Conservation (phyloP, 2,329 filamentous ascomycete species). For the Botrytis byssoidea region DNA sequence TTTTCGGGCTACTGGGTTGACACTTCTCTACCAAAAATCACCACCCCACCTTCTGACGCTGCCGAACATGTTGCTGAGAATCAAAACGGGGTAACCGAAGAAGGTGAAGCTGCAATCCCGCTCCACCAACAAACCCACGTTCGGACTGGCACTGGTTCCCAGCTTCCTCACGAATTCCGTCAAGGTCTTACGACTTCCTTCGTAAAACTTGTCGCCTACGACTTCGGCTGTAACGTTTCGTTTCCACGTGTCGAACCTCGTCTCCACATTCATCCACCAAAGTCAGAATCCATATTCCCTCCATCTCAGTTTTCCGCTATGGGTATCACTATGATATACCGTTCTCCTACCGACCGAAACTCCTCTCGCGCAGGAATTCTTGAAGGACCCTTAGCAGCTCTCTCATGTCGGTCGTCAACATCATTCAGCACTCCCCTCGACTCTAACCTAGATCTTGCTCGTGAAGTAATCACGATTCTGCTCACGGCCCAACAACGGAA, state of each 20-base stretch:
- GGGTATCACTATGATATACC: conserved; percentile 55
- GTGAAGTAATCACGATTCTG: conserved; percentile 59
- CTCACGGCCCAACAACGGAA: conserved; percentile 63
- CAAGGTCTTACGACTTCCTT: conserved; percentile 58
- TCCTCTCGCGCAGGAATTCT: conserved; percentile 58
- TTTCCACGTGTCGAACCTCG: conserved; percentile 58
- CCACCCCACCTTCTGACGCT: conserved; percentile 27
- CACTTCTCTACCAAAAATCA: conserved; percentile 43
- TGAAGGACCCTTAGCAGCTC: conserved; percentile 60
- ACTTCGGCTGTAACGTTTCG: conserved; percentile 62
- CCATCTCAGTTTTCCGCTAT: conserved; percentile 58
- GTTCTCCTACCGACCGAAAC: conserved; percentile 58
- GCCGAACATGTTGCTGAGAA: conserved; percentile 7
- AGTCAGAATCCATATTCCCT: conserved; percentile 33
- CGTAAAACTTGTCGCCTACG: conserved; percentile 63
- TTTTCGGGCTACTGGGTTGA: conserved; percentile 63
- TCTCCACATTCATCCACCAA: conserved; percentile 48
- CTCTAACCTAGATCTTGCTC: conserved; percentile 59
- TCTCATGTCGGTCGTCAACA: conserved; percentile 57
- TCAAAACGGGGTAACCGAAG: conserved; percentile 24
- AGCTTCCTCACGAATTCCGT: conserved; percentile 59
- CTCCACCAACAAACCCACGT: conserved; percentile 27
- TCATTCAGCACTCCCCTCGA: conserved; percentile 55
- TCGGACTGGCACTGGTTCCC: conserved; percentile 51
- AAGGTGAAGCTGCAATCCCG: conserved; percentile 26